Percentiles rank a stretch among this genome's conserved stretches.
Evolutionary conservation across 2,329 filamentous ascomycete genomes (phyloP).

Genomic region (Fusarium decemcellulare): DNA sequence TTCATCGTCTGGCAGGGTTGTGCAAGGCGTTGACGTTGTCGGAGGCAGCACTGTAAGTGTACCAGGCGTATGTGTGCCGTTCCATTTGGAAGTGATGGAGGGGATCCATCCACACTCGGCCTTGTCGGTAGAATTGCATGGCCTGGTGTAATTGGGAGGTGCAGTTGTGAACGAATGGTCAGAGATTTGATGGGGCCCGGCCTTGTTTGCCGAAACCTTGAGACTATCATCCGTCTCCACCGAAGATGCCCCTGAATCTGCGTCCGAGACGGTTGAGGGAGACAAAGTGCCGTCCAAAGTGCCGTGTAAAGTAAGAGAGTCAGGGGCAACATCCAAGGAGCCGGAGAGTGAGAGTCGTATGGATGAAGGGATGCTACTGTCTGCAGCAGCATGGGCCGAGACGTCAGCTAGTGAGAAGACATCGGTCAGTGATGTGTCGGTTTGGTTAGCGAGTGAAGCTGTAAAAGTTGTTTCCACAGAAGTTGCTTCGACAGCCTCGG

Average conservation of each 20-base stretch:
- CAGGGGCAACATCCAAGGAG: background rate
- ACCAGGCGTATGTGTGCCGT: constrained; percentile 28
- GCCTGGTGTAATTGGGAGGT: constrained; percentile 18
- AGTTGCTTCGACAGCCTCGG: background rate
- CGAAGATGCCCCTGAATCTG: constrained; percentile 1
- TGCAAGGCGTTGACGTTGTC: constrained; percentile 50
- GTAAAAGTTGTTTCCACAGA: background rate
- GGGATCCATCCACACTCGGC: constrained; percentile 17
- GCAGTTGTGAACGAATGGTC: constrained; percentile 13
- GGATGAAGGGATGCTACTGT: background rate
- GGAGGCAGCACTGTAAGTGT: constrained; percentile 29
- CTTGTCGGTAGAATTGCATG: constrained; percentile 1
- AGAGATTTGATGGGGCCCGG: constrained; percentile 18
- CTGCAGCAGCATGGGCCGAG: background rate
- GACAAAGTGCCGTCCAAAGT: background rate
- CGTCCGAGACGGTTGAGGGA: background rate
- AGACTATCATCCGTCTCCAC: background rate
- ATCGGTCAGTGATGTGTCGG: background rate
- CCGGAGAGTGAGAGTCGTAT: background rate
- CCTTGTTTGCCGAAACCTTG: constrained; percentile 14
- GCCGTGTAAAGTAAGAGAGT: background rate
- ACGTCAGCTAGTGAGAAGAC: background rate
- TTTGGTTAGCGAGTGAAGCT: background rate
- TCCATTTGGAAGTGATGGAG: constrained; percentile 27
- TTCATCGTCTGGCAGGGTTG: constrained; percentile 46